Percentiles rank a stretch among this genome's conserved stretches.
Conservation (phyloP, 75 land plant genomes). For the Cupressus sempervirens region DNA sequence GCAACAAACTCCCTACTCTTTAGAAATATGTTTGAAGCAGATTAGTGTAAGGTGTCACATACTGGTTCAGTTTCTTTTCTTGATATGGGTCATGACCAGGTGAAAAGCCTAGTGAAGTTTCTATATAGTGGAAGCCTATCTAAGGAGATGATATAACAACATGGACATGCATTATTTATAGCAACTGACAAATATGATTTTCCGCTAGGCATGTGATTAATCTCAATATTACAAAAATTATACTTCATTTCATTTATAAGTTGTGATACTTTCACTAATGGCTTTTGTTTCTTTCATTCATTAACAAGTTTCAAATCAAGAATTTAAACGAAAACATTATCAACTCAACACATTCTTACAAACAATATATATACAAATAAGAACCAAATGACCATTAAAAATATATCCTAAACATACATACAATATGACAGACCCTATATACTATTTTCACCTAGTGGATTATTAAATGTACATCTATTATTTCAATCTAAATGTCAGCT, state of each 20-base stretch:
- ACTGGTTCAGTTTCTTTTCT: slow-evolving; percentile 47
- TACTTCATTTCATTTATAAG: neutral
- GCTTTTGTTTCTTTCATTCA: neutral
- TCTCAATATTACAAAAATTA: neutral
- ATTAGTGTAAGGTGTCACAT: slow-evolving; percentile 55
- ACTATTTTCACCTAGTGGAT: neutral
- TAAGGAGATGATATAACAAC: slow-evolving; percentile 35
- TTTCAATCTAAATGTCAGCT: neutral
- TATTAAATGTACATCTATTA: neutral
- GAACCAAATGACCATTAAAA: neutral
- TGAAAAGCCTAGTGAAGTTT: slow-evolving; percentile 59
- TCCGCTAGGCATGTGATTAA: slow-evolving; percentile 7
- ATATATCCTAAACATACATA: neutral
- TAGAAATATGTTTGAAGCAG: slow-evolving; percentile 62
- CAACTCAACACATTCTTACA: neutral
- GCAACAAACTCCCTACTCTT: slow-evolving; percentile 70
- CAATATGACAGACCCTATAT: neutral
- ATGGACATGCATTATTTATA: slow-evolving; percentile 44
- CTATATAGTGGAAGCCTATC: slow-evolving; percentile 63
- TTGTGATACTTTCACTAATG: neutral
- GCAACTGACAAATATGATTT: slow-evolving; percentile 84
- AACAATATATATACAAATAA: neutral
- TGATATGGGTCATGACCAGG: slow-evolving; percentile 67
- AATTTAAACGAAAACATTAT: neutral
- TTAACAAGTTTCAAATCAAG: neutral